Evolutionary conservation across 1,284 basidiomycete species (phyloP).

Genomic region (Tausonia pullulans): DNA sequence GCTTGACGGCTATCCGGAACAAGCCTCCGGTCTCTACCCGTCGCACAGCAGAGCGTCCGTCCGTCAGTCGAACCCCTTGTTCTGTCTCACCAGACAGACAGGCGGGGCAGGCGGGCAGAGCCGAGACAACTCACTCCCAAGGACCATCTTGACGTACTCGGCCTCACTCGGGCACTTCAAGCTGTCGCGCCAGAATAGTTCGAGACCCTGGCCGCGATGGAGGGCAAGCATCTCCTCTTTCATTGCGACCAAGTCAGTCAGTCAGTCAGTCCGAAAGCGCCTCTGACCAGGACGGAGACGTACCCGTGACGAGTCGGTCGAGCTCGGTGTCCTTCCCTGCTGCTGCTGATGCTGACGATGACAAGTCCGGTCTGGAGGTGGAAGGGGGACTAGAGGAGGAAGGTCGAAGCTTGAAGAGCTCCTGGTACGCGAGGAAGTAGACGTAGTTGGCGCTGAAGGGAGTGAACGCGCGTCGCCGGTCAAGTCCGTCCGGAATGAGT

Average conservation of each 20-base stretch:
- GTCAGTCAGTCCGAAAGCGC: neutral
- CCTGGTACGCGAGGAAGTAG: constrained; percentile 79
- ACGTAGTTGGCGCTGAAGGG: constrained; percentile 67
- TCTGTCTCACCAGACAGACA: neutral
- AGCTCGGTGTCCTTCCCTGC: constrained; percentile 36
- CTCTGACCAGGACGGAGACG: constrained; percentile 16
- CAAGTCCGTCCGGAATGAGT: too few relatives aligned
- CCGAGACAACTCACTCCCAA: constrained; percentile 61
- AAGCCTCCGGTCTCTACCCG: constrained; percentile 83
- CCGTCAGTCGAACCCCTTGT: too few relatives aligned
- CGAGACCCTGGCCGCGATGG: constrained; percentile 91
- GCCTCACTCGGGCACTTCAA: constrained; percentile 87
- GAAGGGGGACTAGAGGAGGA: neutral
- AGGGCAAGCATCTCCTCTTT: constrained; percentile 75
- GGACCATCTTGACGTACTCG: constrained; percentile 92
- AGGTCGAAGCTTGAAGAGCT: constrained; percentile 51
- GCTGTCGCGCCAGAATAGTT: constrained; percentile 88
- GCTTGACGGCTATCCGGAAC: constrained; percentile 81
- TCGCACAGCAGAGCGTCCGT: too few relatives aligned
- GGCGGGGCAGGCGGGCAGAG: neutral
- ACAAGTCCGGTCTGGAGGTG: neutral
- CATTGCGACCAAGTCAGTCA: neutral
- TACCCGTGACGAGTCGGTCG: constrained; percentile 58
- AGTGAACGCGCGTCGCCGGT: neutral
- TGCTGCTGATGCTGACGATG: neutral